These are phyloP conservation scores for Aspergillus egyptiacus DNA, from an alignment of 495 filamentous ascomycete species.

Conservation along the genomic window DNA sequence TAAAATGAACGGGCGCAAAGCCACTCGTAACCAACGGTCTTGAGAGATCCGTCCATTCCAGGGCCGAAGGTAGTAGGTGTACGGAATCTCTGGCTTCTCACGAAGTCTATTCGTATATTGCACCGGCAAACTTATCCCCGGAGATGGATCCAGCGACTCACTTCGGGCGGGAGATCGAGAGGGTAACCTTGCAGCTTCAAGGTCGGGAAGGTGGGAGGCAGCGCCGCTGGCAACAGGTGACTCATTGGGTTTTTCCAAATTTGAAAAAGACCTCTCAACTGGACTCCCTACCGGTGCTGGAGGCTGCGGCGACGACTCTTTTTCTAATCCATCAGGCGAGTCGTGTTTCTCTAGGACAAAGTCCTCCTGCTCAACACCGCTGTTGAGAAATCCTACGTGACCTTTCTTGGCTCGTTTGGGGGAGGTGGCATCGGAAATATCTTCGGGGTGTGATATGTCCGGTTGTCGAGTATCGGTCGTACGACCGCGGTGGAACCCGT, in stretches of 20 bases:
- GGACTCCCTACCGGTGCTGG: not conserved
- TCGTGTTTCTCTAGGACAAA: constrained; percentile 13
- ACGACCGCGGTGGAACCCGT: constrained; percentile 30
- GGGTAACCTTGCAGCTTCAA: constrained; percentile 20
- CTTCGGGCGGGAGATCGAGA: constrained; percentile 29
- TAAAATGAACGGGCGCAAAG: constrained; percentile 73
- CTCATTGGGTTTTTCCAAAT: constrained; percentile 15
- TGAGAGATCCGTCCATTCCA: constrained; percentile 72
- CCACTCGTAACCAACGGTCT: constrained; percentile 74
- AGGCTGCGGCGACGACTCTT: not conserved
- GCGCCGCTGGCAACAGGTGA: not conserved
- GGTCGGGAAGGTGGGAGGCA: constrained; percentile 13
- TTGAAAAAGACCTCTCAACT: constrained; percentile 2
- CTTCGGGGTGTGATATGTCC: constrained; percentile 13
- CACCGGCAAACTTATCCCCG: constrained; percentile 20
- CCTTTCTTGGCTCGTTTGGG: constrained; percentile 28
- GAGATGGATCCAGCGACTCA: constrained; percentile 26
- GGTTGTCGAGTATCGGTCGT: constrained; percentile 14
- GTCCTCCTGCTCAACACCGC: constrained; percentile 3
- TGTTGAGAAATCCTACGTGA: constrained; percentile 54
- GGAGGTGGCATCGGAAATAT: constrained; percentile 1
- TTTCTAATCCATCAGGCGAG: not conserved
- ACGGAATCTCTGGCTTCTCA: constrained; percentile 58
- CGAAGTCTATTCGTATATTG: constrained; percentile 58
- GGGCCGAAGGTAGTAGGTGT: constrained; percentile 59